Evolutionary conservation across 2,329 filamentous ascomycete species (phyloP).

Genomic region (Pseudogymnoascus sp.): DNA sequence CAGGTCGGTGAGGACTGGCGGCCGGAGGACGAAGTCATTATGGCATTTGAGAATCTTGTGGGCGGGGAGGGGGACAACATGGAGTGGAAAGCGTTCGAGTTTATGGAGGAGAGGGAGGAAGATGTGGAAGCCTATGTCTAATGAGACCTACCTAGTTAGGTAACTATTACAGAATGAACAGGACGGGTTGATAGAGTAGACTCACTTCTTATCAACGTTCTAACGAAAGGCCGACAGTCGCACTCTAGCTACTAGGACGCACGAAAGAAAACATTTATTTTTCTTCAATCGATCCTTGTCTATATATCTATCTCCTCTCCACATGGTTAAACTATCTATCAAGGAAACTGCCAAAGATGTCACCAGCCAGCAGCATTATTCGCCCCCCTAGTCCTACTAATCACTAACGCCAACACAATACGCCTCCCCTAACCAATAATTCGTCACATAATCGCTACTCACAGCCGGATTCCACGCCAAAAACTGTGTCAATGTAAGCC

Average conservation of each 20-base stretch:
- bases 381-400: background rate
- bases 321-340: background rate
- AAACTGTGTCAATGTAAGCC: conserved; percentile 14
- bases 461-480: conserved; percentile 27
- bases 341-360: background rate
- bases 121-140: background rate
- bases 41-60: conserved; percentile 14
- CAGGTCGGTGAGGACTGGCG: conserved; percentile 17
- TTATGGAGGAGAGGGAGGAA: background rate
- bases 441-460: conserved; percentile 8
- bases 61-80: conserved; percentile 10
- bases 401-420: conserved; percentile 9
- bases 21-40: conserved; percentile 15
- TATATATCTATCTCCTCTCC: background rate
- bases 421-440: conserved; percentile 6
- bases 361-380: conserved; percentile 3
- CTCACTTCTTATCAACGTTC: background rate
- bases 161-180: conserved; percentile 6
- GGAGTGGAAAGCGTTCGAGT: conserved; percentile 6
- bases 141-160: background rate
- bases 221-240: background rate
- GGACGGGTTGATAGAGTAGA: background rate
- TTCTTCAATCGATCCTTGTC: conserved; percentile 1
- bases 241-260: background rate
- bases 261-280: background rate